A percentile compares a stretch with the other conserved stretches of the same genome.
Conservation (phyloP, 306 rosid genomes). For the Ormosia emarginata region DNA sequence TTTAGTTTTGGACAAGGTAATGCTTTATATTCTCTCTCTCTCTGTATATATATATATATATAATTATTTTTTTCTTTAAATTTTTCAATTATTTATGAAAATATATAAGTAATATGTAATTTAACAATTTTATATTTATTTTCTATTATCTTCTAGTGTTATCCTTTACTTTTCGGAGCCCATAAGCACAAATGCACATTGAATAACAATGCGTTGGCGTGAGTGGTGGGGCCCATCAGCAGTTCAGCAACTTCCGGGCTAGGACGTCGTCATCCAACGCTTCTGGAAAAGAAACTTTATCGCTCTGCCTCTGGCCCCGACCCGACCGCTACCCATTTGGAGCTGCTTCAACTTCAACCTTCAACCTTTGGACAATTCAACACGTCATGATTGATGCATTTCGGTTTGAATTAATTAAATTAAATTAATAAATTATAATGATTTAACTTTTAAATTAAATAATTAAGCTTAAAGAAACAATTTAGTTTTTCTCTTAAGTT, state of each 20-base stretch:
- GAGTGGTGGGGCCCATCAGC: not conserved
- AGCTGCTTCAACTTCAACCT: not conserved
- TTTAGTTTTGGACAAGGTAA: no score
- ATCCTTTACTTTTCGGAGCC: no score
- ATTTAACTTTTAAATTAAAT: no score
- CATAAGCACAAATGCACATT: no score
- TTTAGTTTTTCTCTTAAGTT: not conserved
- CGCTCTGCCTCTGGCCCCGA: not conserved
- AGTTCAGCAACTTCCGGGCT: not conserved
- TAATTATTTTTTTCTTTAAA: no score
- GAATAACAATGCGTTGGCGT: not conserved
- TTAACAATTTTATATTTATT: no score
- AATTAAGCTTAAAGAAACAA: not conserved
- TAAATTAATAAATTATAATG: no score
- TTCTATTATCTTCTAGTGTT: no score
- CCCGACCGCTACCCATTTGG: not conserved
- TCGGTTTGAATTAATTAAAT: not conserved
- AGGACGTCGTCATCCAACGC: not conserved
- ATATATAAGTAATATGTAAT: no score
- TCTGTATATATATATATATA: no score
- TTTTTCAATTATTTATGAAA: no score
- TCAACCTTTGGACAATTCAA: constrained; percentile 14
- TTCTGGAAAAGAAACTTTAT: not conserved
- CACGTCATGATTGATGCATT: not conserved
- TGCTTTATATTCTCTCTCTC: no score